phyloP scores from a whole-genome alignment of 352 stramenopile species.

The Phytophthora pistaciae region DNA sequence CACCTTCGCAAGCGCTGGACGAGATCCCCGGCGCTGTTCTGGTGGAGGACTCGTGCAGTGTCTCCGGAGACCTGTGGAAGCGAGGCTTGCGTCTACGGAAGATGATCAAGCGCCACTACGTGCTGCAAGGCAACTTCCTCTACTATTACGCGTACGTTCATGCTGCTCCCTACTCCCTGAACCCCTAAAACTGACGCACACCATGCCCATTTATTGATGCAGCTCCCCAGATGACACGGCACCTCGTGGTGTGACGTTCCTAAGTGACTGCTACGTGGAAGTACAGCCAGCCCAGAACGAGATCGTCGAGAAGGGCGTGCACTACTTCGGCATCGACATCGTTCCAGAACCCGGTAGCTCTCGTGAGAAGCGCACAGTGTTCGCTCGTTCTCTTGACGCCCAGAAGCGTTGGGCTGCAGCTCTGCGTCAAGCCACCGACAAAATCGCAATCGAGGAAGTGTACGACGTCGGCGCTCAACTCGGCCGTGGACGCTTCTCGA shows the following conservation, averaged over 20 bases:
- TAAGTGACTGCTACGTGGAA: conserved; percentile 86
- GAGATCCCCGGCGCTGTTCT: conserved; percentile 40
- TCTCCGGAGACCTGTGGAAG: conserved; percentile 81
- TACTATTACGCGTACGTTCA: conserved; percentile 85
- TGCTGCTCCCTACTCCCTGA: not conserved
- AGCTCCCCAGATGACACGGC: conserved; percentile 76
- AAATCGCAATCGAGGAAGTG: conserved; percentile 90
- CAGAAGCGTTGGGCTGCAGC: conserved; percentile 81
- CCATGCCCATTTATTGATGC: conserved; percentile 6
- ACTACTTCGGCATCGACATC: conserved; percentile 92
- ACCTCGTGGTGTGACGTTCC: conserved; percentile 80
- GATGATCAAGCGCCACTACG: conserved; percentile 90
- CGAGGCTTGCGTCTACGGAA: conserved; percentile 80
- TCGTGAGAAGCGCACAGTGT: conserved; percentile 86
- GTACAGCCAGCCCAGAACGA: conserved; percentile 51
- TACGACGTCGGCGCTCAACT: conserved; percentile 92
- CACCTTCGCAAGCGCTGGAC: conserved; percentile 28
- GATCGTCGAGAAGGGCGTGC: conserved; percentile 80
- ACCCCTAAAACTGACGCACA: not conserved
- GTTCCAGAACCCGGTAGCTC: conserved; percentile 70
- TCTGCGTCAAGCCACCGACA: conserved; percentile 86
- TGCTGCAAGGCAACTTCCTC: conserved; percentile 89
- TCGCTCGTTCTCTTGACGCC: conserved; percentile 77
- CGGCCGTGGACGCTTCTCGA: conserved; percentile 90
- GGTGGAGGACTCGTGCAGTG: conserved; percentile 42